Base-by-base conservation (phyloP, 1,284 basidiomycete species). In the Ustilago cynodontis region DNA sequence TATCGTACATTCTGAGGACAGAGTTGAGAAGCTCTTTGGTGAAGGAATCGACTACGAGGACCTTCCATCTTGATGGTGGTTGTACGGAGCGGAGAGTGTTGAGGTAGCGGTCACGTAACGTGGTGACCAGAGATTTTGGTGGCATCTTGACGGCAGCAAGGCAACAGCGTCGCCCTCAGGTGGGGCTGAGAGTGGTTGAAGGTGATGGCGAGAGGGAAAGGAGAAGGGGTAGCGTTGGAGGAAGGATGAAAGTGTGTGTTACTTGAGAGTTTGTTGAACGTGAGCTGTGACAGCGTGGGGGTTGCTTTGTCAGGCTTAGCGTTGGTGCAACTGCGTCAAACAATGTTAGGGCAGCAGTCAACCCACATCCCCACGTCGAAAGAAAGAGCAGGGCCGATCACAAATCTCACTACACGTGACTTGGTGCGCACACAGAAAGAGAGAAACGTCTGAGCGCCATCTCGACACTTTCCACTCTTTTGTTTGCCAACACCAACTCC, bases 11-110 rank as follows among this genome's bases (percentile, higher is more conserved):
- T 87, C 95, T 95, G 83, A 98, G 90, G 5, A 96, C 94, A 2
- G 92, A 91, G 68, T 92, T 90, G 62, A 99, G 88, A 64, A 98
- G 88, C 83, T 90, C 90, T 87, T 95, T 92, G 31, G 94, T 93
- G 87, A 94, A 91, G 73, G 95, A 92, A 87, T 99, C 96, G 47
- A 98, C 93, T 69, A 99, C 94, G 55, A 99, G 90, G 81, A 96
- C 92, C 90, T 99, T 99, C 96, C 96, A 99, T 89, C 79, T 60
- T 52, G 79, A 74, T 8, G 81, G 70, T 0, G 84, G 82, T 62
- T 84, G 83, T 4, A 85, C 84, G n/a, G 84, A 85, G 16, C 78
- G 77, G 14, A 85, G 80, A 11, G 82, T 71, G 56, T 45, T 71
- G 43, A 85, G 73, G 66, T 85, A 84, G 47, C 83, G 76, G 18